A percentile compares a stretch with the other conserved stretches of the same genome.
Conservation (phyloP, 2,329 filamentous ascomycete genomes). For the Davidsoniella virescens region DNA sequence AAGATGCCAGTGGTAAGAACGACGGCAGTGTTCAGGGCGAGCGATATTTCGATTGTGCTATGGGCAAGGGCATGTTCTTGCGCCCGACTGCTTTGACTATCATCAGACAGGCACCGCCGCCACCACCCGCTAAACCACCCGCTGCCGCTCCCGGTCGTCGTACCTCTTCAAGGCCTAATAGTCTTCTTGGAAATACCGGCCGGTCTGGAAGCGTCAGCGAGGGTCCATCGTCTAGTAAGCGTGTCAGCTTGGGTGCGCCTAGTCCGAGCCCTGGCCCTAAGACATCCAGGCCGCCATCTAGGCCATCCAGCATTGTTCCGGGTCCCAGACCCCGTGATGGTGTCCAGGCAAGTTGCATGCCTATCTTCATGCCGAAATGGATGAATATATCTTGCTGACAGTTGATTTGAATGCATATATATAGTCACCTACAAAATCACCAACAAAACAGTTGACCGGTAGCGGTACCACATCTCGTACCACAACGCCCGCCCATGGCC, state of each 20-base stretch:
- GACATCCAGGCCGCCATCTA: constrained; percentile 24
- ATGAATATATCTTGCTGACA: neutral
- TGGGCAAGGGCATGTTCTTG: constrained; percentile 70
- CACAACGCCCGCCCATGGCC: constrained; percentile 43
- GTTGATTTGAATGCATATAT: neutral
- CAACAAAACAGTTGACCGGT: constrained; percentile 46
- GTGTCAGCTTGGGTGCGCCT: constrained; percentile 53
- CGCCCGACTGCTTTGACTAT: constrained; percentile 52
- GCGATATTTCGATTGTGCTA: constrained; percentile 73
- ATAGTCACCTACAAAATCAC: constrained; percentile 63
- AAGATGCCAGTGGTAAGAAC: constrained; percentile 74
- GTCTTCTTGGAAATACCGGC: constrained; percentile 23
- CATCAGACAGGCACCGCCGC: constrained; percentile 31
- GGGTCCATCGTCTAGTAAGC: neutral
- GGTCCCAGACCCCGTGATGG: constrained; percentile 2
- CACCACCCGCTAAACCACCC: constrained; percentile 9
- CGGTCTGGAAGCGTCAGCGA: constrained; percentile 17
- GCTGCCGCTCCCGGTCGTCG: constrained; percentile 21
- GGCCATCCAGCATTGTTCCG: constrained; percentile 30
- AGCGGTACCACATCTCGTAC: constrained; percentile 46
- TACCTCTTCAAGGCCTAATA: constrained; percentile 31
- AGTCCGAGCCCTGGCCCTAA: constrained; percentile 56
- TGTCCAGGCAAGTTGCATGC: constrained; percentile 4
- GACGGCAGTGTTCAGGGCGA: constrained; percentile 80
- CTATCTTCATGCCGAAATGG: neutral